These are phyloP conservation scores for Paecilomyces fulvus DNA, from an alignment of 2,329 filamentous ascomycete species.

Conservation along the genomic window DNA sequence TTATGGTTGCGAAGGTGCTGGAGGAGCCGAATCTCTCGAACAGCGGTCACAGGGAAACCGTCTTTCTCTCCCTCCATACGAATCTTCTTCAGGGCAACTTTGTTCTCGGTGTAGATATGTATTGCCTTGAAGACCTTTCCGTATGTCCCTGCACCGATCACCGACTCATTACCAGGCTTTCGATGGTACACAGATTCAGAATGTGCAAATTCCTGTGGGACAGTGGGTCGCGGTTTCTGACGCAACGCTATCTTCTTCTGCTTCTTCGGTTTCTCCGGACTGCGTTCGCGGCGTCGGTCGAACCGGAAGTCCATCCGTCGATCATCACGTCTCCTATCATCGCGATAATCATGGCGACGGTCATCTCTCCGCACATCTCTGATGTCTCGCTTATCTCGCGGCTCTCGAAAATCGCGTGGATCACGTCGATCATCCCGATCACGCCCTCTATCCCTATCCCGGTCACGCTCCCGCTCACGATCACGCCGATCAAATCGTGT, in stretches of 20 bases:
- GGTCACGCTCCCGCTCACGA: conserved; percentile 31
- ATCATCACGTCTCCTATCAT: conserved; percentile 30
- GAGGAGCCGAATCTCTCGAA: conserved; percentile 92
- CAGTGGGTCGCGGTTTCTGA: conserved; percentile 59
- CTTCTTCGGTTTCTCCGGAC: conserved; percentile 44
- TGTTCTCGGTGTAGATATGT: conserved; percentile 64
- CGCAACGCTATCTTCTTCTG: conserved; percentile 62
- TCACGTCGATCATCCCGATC: conserved; percentile 21
- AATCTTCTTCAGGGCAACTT: conserved; percentile 95
- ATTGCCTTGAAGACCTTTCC: conserved; percentile 92
- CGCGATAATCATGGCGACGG: conserved; percentile 32
- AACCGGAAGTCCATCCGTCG: conserved; percentile 22
- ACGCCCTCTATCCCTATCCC: conserved; percentile 10
- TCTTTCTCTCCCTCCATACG: conserved; percentile 99
- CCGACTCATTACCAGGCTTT: conserved; percentile 95
- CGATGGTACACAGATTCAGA: conserved; percentile 90
- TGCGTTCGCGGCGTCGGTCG: conserved; percentile 42
- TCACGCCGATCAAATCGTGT: conserved; percentile 34
- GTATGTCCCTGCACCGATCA: conserved; percentile 91
- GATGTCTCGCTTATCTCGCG: conserved; percentile 21
- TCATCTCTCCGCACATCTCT: conserved; percentile 30
- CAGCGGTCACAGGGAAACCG: conserved; percentile 92
- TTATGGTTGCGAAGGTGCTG: conserved; percentile 89
- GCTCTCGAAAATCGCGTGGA: conserved; percentile 25
- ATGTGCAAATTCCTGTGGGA: conserved; percentile 62